Conservation (phyloP, 163 green algal genomes). For the Prototheca cutis region DNA sequence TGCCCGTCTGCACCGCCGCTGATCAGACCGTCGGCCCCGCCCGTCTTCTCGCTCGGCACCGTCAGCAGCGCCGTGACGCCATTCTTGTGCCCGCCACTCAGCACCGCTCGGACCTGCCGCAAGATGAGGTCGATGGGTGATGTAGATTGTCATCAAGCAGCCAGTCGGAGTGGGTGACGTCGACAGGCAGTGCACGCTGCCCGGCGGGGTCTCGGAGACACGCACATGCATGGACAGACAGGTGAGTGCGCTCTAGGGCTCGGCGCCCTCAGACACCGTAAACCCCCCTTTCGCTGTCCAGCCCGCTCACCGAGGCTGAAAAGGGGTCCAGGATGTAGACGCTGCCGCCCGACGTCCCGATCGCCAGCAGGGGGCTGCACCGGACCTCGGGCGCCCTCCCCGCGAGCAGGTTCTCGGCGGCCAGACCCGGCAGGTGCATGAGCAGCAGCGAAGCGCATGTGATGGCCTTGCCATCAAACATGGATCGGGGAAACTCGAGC, state of each 20-base stretch:
- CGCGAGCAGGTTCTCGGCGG: background rate
- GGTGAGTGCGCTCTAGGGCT: too few relatives aligned
- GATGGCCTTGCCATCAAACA: background rate
- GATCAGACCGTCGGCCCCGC: conserved; percentile 32
- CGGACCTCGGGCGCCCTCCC: background rate
- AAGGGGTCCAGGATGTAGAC: conserved; percentile 47
- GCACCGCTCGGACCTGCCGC: background rate
- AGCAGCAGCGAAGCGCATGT: background rate
- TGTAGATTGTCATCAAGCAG: too few relatives aligned
- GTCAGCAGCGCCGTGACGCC: conserved; percentile 37
- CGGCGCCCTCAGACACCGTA: too few relatives aligned
- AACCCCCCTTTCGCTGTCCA: background rate
- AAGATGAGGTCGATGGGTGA: too few relatives aligned
- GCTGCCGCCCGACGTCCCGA: conserved; percentile 52
- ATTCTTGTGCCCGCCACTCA: conserved; percentile 39
- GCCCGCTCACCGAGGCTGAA: conserved; percentile 14
- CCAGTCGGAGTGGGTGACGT: too few relatives aligned
- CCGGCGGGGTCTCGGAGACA: too few relatives aligned
- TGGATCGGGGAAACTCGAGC: conserved; percentile 39
- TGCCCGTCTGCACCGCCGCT: conserved; percentile 29
- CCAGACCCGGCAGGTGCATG: background rate
- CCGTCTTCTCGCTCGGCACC: conserved; percentile 20
- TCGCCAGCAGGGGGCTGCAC: conserved; percentile 27
- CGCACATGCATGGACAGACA: too few relatives aligned
- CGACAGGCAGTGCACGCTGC: too few relatives aligned